These are phyloP conservation scores for Podila verticillata DNA, from an alignment of 192 early-diverging fungal genomes.

Conservation along the genomic window DNA sequence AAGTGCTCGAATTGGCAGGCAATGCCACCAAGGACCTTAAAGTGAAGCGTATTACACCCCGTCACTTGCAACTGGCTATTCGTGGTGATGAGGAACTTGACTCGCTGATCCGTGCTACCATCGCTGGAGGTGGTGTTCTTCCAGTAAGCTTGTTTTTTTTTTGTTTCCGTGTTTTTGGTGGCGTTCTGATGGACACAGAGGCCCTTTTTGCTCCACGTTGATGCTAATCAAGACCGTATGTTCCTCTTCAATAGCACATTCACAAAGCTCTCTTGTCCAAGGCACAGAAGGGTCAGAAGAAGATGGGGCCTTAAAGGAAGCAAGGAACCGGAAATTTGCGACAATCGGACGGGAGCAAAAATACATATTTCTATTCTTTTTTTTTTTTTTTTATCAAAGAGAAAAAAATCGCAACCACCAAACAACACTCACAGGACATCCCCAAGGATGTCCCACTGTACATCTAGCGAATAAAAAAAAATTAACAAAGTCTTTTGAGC, in stretches of 20 bases:
- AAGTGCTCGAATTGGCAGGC: conserved; percentile 92
- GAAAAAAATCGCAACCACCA: background rate
- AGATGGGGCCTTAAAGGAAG: conserved; percentile 36
- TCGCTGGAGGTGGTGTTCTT: conserved; percentile 88
- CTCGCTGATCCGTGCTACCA: conserved; percentile 87
- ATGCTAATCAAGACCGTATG: background rate
- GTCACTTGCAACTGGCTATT: conserved; percentile 92
- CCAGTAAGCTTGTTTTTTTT: conserved; percentile 52
- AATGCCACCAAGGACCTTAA: conserved; percentile 93
- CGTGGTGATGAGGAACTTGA: conserved; percentile 94
- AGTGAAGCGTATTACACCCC: conserved; percentile 89
- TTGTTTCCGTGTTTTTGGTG: background rate
- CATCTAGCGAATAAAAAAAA: too few species aligned
- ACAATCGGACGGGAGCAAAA: too few species aligned
- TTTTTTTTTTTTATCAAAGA: background rate
- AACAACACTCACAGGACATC: background rate
- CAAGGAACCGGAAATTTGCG: background rate
- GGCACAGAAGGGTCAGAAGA: conserved; percentile 60
- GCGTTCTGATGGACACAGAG: background rate
- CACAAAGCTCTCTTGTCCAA: conserved; percentile 68
- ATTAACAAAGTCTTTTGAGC: too few species aligned
- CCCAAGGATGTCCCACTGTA: too few species aligned
- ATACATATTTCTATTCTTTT: too few species aligned
- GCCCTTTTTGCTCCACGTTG: background rate
- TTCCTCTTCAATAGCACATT: conserved; percentile 56